Percentiles rank a stretch among this genome's conserved stretches.
These are phyloP conservation scores for Fusarium sp. DNA, from an alignment of 2,329 filamentous ascomycete species.

Conservation along the genomic window DNA sequence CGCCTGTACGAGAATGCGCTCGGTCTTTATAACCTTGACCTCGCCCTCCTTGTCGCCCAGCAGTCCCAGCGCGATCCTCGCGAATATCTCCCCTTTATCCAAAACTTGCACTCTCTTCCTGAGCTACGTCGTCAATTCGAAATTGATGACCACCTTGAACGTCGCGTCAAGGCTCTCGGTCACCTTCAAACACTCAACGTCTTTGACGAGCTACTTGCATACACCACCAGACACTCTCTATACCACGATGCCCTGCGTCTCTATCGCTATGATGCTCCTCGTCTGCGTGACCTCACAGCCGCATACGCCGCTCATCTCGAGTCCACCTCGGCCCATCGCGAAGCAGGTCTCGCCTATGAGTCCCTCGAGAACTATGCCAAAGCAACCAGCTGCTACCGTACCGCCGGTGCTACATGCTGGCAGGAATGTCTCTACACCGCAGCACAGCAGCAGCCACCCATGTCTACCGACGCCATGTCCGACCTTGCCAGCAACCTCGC, in stretches of 20 bases:
- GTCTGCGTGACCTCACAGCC: slow-evolving; percentile 73
- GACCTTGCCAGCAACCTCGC: slow-evolving; percentile 78
- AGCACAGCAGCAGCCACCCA: slow-evolving; percentile 68
- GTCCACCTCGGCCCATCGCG: slow-evolving; percentile 77
- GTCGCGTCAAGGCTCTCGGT: slow-evolving; percentile 77
- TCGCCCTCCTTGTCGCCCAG: slow-evolving; percentile 90
- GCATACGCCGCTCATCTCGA: slow-evolving; percentile 84
- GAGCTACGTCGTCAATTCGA: slow-evolving; percentile 77
- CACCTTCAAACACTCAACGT: slow-evolving; percentile 77
- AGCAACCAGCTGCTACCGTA: slow-evolving; percentile 84
- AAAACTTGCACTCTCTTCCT: slow-evolving; percentile 80
- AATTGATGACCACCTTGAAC: slow-evolving; percentile 88
- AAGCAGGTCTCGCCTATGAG: slow-evolving; percentile 91
- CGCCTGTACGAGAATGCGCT: slow-evolving; percentile 89
- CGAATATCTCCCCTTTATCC: slow-evolving; percentile 95
- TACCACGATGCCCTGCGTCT: slow-evolving; percentile 80
- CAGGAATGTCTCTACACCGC: slow-evolving; percentile 88
- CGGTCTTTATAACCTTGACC: slow-evolving; percentile 89
- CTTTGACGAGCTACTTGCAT: slow-evolving; percentile 81
- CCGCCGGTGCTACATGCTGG: slow-evolving; percentile 81
- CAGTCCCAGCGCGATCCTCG: slow-evolving; percentile 95
- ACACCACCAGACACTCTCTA: slow-evolving; percentile 80
- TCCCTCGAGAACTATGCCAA: slow-evolving; percentile 77
- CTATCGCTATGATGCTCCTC: slow-evolving; percentile 81
- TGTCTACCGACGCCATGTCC: slow-evolving; percentile 67